Conservation (phyloP, 306 rosid genomes). For the Mimosa bimucronata region DNA sequence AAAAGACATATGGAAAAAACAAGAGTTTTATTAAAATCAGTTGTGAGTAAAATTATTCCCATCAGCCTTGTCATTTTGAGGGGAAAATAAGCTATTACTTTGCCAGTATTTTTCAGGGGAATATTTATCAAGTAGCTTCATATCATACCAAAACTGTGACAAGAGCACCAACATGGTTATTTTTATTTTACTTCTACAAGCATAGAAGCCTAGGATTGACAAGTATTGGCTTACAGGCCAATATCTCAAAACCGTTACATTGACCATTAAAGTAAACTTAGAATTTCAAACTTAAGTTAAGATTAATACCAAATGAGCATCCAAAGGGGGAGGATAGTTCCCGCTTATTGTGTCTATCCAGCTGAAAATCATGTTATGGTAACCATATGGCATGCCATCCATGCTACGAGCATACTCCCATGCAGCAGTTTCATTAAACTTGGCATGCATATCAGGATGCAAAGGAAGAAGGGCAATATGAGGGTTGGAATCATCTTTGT, state of each 20-base stretch:
- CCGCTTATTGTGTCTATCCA: conserved; percentile 86
- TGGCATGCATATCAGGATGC: conserved; percentile 81
- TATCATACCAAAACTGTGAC: conserved; percentile 28
- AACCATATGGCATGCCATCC: conserved; percentile 89
- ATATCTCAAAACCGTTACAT: conserved; percentile 18
- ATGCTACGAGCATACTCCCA: conserved; percentile 95
- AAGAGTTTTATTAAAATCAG: conserved; percentile 4
- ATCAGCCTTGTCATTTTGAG: neutral
- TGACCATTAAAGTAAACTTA: conserved; percentile 15
- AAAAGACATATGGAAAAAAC: conserved; percentile 26
- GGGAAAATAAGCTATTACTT: conserved; percentile 10
- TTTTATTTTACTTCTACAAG: conserved; percentile 12
- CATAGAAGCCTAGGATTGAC: neutral
- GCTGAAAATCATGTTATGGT: conserved; percentile 94
- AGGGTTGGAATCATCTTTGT: conserved; percentile 83
- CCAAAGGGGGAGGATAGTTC: conserved; percentile 97
- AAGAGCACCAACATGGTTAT: conserved; percentile 26
- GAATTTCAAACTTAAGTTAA: conserved; percentile 12
- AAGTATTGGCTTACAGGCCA: conserved; percentile 13
- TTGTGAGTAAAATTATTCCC: conserved; percentile 22
- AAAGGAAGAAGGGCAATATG: conserved; percentile 94
- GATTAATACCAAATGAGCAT: conserved; percentile 81
- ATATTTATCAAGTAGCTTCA: neutral
- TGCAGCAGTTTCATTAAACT: conserved; percentile 91
- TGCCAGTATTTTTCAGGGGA: neutral